These are phyloP conservation scores for Candida boidinii DNA, from an alignment of 805 yeast species.

Conservation along the genomic window DNA sequence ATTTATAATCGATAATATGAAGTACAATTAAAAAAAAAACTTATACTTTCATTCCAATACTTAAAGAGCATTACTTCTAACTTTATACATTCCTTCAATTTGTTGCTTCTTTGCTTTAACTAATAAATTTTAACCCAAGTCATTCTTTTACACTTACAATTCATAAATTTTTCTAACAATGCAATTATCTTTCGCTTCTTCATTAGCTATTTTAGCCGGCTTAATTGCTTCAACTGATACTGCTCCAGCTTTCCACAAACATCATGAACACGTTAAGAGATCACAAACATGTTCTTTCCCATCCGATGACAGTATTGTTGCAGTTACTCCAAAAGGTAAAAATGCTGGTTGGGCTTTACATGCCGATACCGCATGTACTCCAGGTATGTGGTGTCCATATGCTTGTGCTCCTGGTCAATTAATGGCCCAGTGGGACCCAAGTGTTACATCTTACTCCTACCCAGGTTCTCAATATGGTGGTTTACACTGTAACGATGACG, in stretches of 20 bases:
- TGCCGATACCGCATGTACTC: constrained; percentile 60
- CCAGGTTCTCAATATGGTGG: constrained; percentile 84
- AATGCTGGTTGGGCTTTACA: constrained; percentile 88
- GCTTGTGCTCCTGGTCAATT: constrained; percentile 87
- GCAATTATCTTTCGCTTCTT: constrained; percentile 6
- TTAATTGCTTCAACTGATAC: constrained; percentile 5
- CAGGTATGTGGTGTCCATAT: constrained; percentile 83
- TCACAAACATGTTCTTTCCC: constrained; percentile 61
- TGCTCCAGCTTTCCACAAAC: constrained; percentile 12
- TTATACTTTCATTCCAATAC: too few species aligned
- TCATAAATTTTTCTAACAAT: constrained; percentile 4
- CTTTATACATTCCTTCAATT: too few species aligned
- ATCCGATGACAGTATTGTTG: constrained; percentile 53
- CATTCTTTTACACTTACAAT: too few species aligned
- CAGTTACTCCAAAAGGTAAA: constrained; percentile 45
- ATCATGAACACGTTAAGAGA: constrained; percentile 17
- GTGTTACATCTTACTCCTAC: constrained; percentile 61
- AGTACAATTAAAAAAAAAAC: too few species aligned
- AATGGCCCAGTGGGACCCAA: constrained; percentile 84
- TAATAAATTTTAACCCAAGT: too few species aligned
- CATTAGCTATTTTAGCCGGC: constrained; percentile 4
- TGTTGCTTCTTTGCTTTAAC: too few species aligned
- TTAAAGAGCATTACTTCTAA: too few species aligned
- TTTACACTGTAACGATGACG: constrained; percentile 63
- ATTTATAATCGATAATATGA: too few species aligned